Percentiles rank a stretch among this genome's conserved stretches.
Evolutionary conservation across 306 rosid species (phyloP).

Genomic region (Geum urbanum): DNA sequence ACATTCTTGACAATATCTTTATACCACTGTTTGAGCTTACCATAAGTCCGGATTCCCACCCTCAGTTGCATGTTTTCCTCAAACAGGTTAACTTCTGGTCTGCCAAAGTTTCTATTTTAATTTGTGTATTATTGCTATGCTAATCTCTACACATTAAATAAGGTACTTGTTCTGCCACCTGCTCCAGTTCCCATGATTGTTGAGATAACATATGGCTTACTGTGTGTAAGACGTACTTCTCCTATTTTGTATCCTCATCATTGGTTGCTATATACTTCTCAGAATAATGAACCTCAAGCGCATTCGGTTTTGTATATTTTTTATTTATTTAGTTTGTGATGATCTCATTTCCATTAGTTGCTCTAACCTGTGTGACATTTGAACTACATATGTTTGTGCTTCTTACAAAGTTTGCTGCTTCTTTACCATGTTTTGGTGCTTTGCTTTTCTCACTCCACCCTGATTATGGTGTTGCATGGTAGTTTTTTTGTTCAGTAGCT

Average conservation of each 20-base stretch:
- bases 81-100: constrained; percentile 57
- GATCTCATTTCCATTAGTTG: constrained; percentile 1
- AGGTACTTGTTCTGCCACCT: constrained; percentile 46
- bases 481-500: constrained; percentile 9
- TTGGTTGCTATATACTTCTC: not conserved
- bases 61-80: constrained; percentile 91
- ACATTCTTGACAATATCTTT: constrained; percentile 94
- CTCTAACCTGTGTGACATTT: not conserved
- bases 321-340: not conserved
- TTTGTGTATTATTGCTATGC: constrained; percentile 89
- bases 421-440: not conserved
- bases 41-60: constrained; percentile 95
- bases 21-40: constrained; percentile 93
- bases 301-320: not conserved
- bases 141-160: constrained; percentile 85
- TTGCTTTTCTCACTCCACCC: not conserved
- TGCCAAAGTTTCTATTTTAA: constrained; percentile 3
- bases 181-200: not conserved
- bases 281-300: not conserved
- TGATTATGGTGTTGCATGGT: not conserved
- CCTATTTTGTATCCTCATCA: not conserved
- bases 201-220: not conserved
- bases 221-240: not conserved
- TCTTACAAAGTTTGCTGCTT: too few species aligned
- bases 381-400: not conserved